Conservation (phyloP, 257 asterid genomes). For the Capsicum baccatum region DNA sequence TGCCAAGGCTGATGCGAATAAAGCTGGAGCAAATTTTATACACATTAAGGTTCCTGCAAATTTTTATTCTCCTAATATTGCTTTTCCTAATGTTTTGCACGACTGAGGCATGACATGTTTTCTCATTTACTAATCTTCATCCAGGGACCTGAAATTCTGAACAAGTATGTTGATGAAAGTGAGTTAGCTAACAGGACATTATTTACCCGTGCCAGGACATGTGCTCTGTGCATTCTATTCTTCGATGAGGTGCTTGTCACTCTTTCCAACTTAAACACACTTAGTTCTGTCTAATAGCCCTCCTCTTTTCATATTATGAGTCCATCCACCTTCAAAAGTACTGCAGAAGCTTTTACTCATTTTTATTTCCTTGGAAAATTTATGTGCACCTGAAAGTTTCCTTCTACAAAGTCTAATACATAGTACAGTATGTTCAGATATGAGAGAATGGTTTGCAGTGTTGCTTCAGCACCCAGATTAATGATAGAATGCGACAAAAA, state of each 20-base stretch:
- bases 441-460: not conserved
- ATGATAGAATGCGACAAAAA: not conserved
- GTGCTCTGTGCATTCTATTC: slow-evolving; percentile 94
- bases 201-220: slow-evolving; percentile 89
- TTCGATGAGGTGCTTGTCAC: slow-evolving; percentile 74
- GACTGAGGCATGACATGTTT: slow-evolving; percentile 8
- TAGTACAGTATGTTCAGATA: not conserved
- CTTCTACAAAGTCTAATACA: not conserved
- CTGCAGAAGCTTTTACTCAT: not conserved
- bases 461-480: slow-evolving; percentile 10
- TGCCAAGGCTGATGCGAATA: slow-evolving; percentile 95
- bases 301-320: not conserved
- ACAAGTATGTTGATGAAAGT: slow-evolving; percentile 93
- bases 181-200: slow-evolving; percentile 78
- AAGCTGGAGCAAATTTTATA: slow-evolving; percentile 91
- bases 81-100: slow-evolving; percentile 10
- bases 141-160: slow-evolving; percentile 92
- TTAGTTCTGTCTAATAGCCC: not conserved
- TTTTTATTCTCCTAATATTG: slow-evolving; percentile 24
- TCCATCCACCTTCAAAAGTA: not conserved
- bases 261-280: slow-evolving; percentile 3
- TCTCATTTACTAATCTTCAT: slow-evolving; percentile 31
- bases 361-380: not conserved
- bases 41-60: slow-evolving; percentile 68
- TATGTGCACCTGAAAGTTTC: not conserved